A percentile compares a stretch with the other conserved stretches of the same genome.
These are phyloP conservation scores for Castanea mollissima DNA, from an alignment of 306 rosid species.

Conservation along the genomic window DNA sequence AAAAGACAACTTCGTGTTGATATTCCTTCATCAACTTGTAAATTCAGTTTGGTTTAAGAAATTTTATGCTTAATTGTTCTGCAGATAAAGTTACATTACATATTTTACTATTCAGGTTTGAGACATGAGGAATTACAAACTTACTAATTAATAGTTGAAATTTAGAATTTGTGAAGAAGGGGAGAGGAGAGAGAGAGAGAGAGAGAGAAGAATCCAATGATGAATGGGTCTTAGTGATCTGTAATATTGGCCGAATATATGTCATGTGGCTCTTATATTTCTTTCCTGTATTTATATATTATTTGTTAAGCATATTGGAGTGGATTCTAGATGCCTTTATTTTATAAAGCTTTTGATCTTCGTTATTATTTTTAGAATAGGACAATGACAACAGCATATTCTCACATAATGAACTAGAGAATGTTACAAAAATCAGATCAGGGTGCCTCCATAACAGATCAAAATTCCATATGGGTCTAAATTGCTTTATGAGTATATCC, in stretches of 20 bases:
- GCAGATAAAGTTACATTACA: neutral
- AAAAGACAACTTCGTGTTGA: neutral
- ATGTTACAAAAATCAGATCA: neutral
- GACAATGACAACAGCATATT: neutral
- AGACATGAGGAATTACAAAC: neutral
- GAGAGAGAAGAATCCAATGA: neutral
- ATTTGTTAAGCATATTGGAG: neutral
- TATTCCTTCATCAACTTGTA: slow-evolving; percentile 1
- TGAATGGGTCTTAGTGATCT: neutral
- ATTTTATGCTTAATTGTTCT: neutral
- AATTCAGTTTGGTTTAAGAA: neutral
- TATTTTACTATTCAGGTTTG: neutral
- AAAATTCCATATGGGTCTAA: neutral
- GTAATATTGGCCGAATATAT: neutral
- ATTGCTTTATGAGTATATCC: neutral
- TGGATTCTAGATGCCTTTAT: neutral
- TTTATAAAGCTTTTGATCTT: neutral
- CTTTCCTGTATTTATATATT: neutral
- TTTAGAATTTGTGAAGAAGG: neutral
- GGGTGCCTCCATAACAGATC: neutral
- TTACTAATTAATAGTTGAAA: neutral
- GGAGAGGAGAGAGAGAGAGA: too few relatives aligned
- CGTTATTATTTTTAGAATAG: neutral
- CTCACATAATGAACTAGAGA: neutral
- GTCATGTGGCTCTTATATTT: neutral